Base-by-base conservation (phyloP, 108 stramenopile genomes). In the Pseudonitzschia multiseries region DNA sequence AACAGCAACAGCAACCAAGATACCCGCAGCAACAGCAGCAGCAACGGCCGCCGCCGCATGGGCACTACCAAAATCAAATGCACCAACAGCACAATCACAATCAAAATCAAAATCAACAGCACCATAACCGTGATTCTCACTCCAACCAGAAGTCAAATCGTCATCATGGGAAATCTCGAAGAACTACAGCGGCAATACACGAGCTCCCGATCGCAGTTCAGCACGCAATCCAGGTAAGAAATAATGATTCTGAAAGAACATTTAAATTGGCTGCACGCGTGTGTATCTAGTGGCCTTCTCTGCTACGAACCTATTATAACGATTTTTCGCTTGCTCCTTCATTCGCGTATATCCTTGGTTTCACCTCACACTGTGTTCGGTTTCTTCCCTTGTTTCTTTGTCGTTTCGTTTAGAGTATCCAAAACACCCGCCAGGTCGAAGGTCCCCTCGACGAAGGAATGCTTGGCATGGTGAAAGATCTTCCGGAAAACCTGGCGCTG, bases 401-500 rank as follows among this genome's bases (percentile, higher is more conserved):
- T 48, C 18, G 17, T 48, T 48, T 18, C 46, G 17, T 48, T 18
- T 61, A 89, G 81, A 89, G 87, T 72, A 83, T 93, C 53, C 84
- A 86, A 57, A 70, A 82, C 8, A 85, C 88, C 63, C 87, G 89
- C n/a, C 86, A 88, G 44, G 74, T 93, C 36, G 84, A 89, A 31
- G 67, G 76, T 33, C 68, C 80, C 12, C 72, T 90, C 46, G 92
- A 93, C 64, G 79, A 77, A 28, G 79, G 81, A 13, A 86, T 93
- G 43, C 72, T 85, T 31, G 88, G 81, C 12, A 90, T 93, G 88
- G 75, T 93, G 26, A 81, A 83, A 70, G 83, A 86, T 50, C 69
- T 93, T 8, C 89, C 92, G 1, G 92, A 93, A 69, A 70, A 73
- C 57, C 68, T 82, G 43, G 89, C 92, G 20, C 72, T 93, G 2